These are phyloP conservation scores for Hura crepitans DNA, from an alignment of 441 rosid species.

Conservation along the genomic window DNA sequence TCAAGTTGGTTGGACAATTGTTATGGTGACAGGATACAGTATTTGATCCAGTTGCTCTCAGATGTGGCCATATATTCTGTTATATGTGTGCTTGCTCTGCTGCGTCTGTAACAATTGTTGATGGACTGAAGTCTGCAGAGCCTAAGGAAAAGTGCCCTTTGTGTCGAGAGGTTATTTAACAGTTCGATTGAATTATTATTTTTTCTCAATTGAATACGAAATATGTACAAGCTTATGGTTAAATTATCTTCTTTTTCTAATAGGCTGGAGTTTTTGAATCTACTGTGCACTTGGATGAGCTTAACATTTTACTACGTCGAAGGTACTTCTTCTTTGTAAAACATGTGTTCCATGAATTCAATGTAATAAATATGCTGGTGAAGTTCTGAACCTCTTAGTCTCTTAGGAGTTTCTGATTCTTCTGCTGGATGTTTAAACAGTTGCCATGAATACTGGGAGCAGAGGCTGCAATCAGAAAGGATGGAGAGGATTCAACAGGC, in stretches of 20 bases:
- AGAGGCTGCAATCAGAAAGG: constrained; percentile 65
- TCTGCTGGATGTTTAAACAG: constrained; percentile 33
- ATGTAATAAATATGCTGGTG: not conserved
- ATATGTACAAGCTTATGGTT: not conserved
- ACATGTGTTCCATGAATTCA: not conserved
- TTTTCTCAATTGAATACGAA: not conserved
- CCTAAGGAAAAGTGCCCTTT: constrained; percentile 64
- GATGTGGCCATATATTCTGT: constrained; percentile 94
- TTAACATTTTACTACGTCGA: constrained; percentile 50
- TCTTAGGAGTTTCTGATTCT: constrained; percentile 10
- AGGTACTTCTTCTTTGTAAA: constrained; percentile 40
- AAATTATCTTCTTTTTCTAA: not conserved
- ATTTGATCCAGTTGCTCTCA: constrained; percentile 78
- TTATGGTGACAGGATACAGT: constrained; percentile 59
- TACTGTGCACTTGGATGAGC: constrained; percentile 77
- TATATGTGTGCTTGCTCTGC: constrained; percentile 88
- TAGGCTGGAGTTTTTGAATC: constrained; percentile 65
- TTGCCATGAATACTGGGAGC: constrained; percentile 69
- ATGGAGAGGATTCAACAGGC: constrained; percentile 61
- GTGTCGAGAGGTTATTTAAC: constrained; percentile 62
- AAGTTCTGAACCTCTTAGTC: not conserved
- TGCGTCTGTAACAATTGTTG: constrained; percentile 71
- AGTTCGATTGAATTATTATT: not conserved
- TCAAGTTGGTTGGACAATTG: not conserved
- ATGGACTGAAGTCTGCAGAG: constrained; percentile 62